These are phyloP conservation scores for Cryphonectria parasitica DNA, from an alignment of 2,329 filamentous ascomycete genomes.

Conservation along the genomic window DNA sequence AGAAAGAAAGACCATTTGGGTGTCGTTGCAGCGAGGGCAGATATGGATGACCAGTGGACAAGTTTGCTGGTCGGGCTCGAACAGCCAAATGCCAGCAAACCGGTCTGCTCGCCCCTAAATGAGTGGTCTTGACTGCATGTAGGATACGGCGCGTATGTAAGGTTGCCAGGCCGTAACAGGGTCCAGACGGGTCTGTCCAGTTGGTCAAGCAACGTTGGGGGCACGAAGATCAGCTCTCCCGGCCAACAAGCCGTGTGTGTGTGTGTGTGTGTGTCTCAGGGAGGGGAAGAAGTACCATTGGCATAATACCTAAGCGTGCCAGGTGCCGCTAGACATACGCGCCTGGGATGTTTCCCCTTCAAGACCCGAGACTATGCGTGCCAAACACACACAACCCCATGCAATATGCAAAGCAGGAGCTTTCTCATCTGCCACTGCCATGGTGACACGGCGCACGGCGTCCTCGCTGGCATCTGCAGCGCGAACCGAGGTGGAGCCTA, in stretches of 20 bases:
- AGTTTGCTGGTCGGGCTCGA: not conserved
- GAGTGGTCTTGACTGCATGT: not conserved
- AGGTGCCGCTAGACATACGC: not conserved
- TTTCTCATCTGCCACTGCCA: not conserved
- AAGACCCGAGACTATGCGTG: not conserved
- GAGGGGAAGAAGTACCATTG: not conserved
- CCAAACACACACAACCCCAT: not conserved
- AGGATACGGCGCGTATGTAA: not conserved
- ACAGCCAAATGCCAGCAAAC: not conserved
- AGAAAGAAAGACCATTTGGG: not conserved
- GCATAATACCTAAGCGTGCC: not conserved
- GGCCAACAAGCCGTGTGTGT: not conserved
- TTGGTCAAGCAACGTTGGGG: not conserved
- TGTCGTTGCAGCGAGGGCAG: not conserved
- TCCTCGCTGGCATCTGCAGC: constrained; percentile 8
- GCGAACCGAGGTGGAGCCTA: constrained; percentile 4
- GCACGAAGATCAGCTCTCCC: not conserved
- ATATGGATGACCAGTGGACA: not conserved
- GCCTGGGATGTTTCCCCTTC: not conserved
- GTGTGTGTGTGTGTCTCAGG: not conserved
- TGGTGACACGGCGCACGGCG: not conserved
- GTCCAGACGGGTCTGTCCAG: not conserved
- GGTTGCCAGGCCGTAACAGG: not conserved
- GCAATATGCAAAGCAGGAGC: not conserved
- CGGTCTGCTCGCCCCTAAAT: not conserved